Evolutionary conservation across 139 green algal genomes (phyloP), one percentile per base, ranked within the genome.

Genomic region (Coelastrella sp.): DNA sequence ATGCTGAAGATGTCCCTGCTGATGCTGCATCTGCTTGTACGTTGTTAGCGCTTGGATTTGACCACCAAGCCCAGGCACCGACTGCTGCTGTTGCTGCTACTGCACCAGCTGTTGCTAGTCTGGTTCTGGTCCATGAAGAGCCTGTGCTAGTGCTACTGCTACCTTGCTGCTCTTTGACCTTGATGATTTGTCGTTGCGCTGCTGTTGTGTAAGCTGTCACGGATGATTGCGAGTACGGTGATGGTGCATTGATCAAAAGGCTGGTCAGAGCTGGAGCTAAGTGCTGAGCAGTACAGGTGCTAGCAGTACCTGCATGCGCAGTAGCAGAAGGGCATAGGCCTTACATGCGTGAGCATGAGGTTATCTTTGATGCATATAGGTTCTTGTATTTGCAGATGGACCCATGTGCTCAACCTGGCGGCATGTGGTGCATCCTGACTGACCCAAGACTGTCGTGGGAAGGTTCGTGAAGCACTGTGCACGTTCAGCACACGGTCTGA

Each of bases 11-110:
- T 25, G 25, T 15, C 35, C 25, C 41, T 60, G 40, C 74, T 69
- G 32, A 30, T 41, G 43, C 45, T 81, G 48, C 63, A 15, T 40
- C 72, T 64, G 72, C 72, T 80, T 53, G 45, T 66, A 43, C 72
- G 21, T 76, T 5, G 11, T 40, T 27, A 35, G 35, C 37, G 37
- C 19, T 27, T 34, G 53, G 48, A 32, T 71, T 15, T 3, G 35
- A 59, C 53, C 75, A 82, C 19, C 37, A n/a, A 2, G 53, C 51
- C 75, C 53, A 82, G 2, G 43, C 23, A 2, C 30, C 48, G 17
- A 53, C 53, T 53, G 50, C 53, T 59, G 75, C 53, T 53, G 35
- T 35, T 41, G 53, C 53, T 71, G 53, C 75, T 40, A 35, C 53
- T 59, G 34, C 75, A 82, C n/a, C n/a, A n/a, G n/a, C n/a, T n/a